Evolutionary conservation across 768 basidiomycete genomes (phyloP).

Genomic region (Chlorophyllum brunneum): DNA sequence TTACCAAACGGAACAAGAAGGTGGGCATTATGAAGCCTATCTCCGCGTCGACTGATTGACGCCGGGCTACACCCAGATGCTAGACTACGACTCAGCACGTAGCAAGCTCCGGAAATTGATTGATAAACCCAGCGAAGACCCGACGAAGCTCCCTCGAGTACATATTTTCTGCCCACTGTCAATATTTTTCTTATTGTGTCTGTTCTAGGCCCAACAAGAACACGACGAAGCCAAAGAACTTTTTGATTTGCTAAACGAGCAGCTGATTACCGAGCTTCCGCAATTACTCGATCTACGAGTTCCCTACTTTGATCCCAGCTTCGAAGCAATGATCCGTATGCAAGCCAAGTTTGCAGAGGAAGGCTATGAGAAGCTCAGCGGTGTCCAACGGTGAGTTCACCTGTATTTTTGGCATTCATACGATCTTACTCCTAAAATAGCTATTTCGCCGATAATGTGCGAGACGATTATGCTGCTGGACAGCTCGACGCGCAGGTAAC

Average conservation of each 20-base stretch:
- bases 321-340: conserved; percentile 98
- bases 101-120: conserved; percentile 85
- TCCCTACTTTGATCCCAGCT: conserved; percentile 97
- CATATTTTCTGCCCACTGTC: conserved; percentile 17
- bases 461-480: conserved; percentile 97
- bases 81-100: conserved; percentile 93
- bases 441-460: conserved; percentile 84
- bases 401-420: background rate
- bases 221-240: conserved; percentile 93
- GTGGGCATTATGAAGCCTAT: conserved; percentile 31
- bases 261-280: conserved; percentile 87
- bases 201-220: conserved; percentile 83
- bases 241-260: conserved; percentile 89
- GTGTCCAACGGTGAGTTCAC: conserved; percentile 76
- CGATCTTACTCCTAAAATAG: conserved; percentile 31
- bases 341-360: conserved; percentile 98
- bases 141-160: conserved; percentile 85
- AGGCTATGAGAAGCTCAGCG: conserved; percentile 94
- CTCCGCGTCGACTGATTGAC: too few species aligned
- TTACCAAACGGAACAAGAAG: conserved; percentile 95
- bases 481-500: conserved; percentile 89
- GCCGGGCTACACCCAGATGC: conserved; percentile 48
- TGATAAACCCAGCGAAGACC: conserved; percentile 92
- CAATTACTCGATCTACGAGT: conserved; percentile 92
- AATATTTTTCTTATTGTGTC: background rate